phyloP scores from a whole-genome alignment of 2,329 filamentous ascomycete genomes.

The Harringtonia aguacate region DNA sequence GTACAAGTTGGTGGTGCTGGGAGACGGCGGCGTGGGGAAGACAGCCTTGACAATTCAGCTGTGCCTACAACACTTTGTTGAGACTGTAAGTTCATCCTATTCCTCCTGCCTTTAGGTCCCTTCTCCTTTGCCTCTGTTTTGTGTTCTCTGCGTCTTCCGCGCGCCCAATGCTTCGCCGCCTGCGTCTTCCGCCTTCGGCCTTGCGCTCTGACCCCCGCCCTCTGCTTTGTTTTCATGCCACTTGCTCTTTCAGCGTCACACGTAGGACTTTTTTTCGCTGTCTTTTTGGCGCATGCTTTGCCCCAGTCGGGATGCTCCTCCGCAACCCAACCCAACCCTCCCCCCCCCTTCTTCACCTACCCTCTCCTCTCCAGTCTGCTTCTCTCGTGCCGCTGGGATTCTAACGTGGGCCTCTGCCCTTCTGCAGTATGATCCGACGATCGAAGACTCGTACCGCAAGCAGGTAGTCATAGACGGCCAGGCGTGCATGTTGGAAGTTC shows the following conservation, averaged over 20 bases:
- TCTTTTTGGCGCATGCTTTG: no score
- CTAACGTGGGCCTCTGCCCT: not conserved
- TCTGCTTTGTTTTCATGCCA: no score
- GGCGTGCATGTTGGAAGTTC: conserved; percentile 93
- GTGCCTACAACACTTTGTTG: conserved; percentile 96
- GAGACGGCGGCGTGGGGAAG: conserved; percentile 89
- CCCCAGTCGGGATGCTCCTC: no score
- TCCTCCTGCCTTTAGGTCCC: not conserved
- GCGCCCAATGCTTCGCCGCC: no score
- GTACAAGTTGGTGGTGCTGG: conserved; percentile 92
- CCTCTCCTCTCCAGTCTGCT: not conserved
- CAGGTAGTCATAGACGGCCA: conserved; percentile 89
- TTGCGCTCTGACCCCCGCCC: no score
- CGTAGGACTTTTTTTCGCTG: no score
- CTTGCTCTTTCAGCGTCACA: no score
- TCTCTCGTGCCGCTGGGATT: not conserved
- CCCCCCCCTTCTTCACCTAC: not conserved
- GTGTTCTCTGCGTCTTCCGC: no score
- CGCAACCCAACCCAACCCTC: no score
- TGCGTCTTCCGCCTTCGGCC: no score
- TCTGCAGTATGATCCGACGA: conserved; percentile 69
- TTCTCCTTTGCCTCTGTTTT: not conserved
- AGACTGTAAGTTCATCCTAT: conserved; percentile 48
- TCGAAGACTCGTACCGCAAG: conserved; percentile 81
- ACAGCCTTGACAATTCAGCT: conserved; percentile 93